phyloP scores from a whole-genome alignment of 495 filamentous ascomycete genomes.

The Lasiosphaeriaceae sp. region DNA sequence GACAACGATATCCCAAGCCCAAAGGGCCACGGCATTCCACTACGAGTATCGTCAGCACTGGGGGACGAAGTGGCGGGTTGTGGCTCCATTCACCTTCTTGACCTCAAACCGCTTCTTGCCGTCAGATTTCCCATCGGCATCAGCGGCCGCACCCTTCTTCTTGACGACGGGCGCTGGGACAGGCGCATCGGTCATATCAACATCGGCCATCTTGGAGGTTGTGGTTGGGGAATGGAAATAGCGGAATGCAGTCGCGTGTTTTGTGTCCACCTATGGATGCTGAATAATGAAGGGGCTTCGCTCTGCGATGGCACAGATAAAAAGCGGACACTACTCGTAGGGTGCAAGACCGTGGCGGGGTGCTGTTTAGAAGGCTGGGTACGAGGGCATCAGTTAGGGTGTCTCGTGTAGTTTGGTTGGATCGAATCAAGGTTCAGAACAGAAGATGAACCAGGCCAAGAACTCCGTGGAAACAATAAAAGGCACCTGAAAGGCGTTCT shows the following conservation, averaged over 20 bases:
- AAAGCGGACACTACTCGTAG: too few relatives aligned
- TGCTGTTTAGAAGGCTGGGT: too few relatives aligned
- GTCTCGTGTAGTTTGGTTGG: too few relatives aligned
- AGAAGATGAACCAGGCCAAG: too few relatives aligned
- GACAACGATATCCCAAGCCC: constrained; percentile 99
- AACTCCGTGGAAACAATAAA: too few relatives aligned
- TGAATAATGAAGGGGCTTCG: too few relatives aligned
- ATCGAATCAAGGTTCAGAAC: too few relatives aligned
- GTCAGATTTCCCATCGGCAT: constrained; percentile 56
- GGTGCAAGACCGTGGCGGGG: too few relatives aligned
- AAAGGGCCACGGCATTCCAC: constrained; percentile 99
- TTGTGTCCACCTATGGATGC: neutral
- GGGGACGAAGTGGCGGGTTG: neutral
- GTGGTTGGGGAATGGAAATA: neutral
- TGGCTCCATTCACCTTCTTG: constrained; percentile 70
- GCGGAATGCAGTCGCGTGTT: constrained; percentile 3
- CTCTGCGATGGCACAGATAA: too few relatives aligned
- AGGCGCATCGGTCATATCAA: constrained; percentile 90
- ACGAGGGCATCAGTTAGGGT: too few relatives aligned
- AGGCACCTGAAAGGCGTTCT: neutral
- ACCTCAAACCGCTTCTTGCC: constrained; percentile 96
- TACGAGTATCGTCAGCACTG: constrained; percentile 33
- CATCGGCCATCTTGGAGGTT: constrained; percentile 73
- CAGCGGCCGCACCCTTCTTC: constrained; percentile 49
- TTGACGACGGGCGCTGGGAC: constrained; percentile 46